Evolutionary conservation across 306 rosid species (phyloP).

Genomic region (Prunus kanzakura): DNA sequence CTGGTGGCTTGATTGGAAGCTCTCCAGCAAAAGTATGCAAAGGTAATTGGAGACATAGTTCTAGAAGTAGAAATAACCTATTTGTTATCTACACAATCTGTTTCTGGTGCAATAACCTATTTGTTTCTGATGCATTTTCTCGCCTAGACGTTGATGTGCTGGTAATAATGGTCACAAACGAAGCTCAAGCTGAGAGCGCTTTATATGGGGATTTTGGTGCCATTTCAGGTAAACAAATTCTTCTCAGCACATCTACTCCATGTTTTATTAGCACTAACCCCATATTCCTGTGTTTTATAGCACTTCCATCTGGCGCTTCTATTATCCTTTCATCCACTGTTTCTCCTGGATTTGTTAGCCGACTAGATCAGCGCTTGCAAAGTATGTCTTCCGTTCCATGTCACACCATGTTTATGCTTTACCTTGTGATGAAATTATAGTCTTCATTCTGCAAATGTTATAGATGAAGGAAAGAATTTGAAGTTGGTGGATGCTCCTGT

Average conservation of each 20-base stretch:
- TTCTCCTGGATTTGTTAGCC: conserved; percentile 87
- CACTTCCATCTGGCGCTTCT: conserved; percentile 79
- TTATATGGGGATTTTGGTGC: conserved; percentile 87
- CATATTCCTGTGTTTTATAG: conserved; percentile 38
- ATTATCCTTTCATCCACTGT: conserved; percentile 86
- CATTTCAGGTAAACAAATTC: conserved; percentile 63
- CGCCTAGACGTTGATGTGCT: conserved; percentile 80
- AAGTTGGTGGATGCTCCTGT: conserved; percentile 98
- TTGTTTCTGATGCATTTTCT: conserved; percentile 16
- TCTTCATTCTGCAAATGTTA: conserved; percentile 30
- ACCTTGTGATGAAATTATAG: conserved; percentile 30
- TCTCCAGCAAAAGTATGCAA: conserved; percentile 84
- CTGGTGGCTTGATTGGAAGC: conserved; percentile 81
- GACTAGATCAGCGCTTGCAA: conserved; percentile 68
- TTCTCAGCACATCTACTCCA: conserved; percentile 18
- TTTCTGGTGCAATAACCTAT: background rate
- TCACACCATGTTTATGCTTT: background rate
- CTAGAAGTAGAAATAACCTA: background rate
- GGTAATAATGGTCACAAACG: conserved; percentile 85
- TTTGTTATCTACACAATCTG: background rate
- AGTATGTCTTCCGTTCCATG: conserved; percentile 48
- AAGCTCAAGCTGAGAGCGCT: conserved; percentile 78
- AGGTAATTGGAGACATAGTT: conserved; percentile 47
- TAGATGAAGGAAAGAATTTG: conserved; percentile 76
- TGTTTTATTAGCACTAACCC: conserved; percentile 28